Evolutionary conservation across 1,139 yeast genomes (phyloP), one percentile per base, ranked within the genome.

Genomic region (Suhomyces ambrosiae): DNA sequence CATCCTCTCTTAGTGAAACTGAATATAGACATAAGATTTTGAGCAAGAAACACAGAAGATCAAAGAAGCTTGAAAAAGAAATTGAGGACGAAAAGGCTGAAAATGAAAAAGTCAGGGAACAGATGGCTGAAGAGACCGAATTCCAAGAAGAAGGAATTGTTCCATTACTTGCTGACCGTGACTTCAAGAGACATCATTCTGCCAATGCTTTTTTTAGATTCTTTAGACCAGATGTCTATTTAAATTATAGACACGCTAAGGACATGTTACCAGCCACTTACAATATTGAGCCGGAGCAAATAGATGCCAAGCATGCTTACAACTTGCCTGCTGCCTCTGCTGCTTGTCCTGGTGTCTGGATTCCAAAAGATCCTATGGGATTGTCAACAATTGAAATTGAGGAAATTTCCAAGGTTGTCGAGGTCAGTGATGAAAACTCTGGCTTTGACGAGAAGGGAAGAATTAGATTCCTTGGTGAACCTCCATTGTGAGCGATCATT

Each of bases 361-460:
- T 92, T 48, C 95, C 97, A 6, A 71, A 71, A 42, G 98, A 92
- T 61, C 80, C 86, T 6, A 76, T 79, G 73, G 97, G 97, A 0
- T 74, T 87, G 55, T 82, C 95, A 3, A 63, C 73, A 2, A 58
- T 55, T 13, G 80, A 86, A 50, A 76, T 85, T 9, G 74, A 71
- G 31, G 66, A 73, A 33, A 68, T 80, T 36, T 52, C 63, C 22
- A 66, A 65, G 3, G 60, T 68, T 24, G 71, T 84, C 27, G 66
- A 70, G 14, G 80, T 84, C 32, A 69, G 79, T 38, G 94, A 87
- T 53, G 79, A 74, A 27, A 82, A 86, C 49, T 78, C 96, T 1
- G 65, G 68, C 10, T 72, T 88, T 40, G 68, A 74, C 49, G 82
- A 78, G 23, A 74, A 76, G 55, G 89, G 85, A 9, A 70, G 68